Conservation (phyloP, 495 filamentous ascomycete genomes). For the Trichocladium antarcticum region DNA sequence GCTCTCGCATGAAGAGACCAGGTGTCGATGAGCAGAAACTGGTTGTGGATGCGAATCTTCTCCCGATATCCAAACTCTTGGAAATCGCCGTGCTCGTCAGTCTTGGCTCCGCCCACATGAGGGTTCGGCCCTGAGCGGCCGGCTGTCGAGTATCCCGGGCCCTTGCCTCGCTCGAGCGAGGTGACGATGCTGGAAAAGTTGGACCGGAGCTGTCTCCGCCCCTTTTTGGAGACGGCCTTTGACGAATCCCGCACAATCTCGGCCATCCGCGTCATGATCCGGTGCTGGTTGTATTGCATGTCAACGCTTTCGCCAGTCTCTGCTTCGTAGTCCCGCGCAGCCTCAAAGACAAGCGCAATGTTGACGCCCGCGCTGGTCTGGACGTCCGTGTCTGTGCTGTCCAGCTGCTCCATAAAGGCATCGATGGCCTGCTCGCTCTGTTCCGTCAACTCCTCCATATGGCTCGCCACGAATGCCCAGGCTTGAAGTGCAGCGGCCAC, state of each 20-base stretch:
- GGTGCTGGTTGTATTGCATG: conserved; percentile 41
- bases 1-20: conserved; percentile 85
- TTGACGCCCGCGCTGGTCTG: conserved; percentile 82
- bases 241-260: conserved; percentile 48
- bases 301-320: conserved; percentile 43
- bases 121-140: conserved; percentile 30
- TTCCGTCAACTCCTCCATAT: conserved; percentile 67
- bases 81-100: conserved; percentile 61
- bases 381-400: conserved; percentile 61
- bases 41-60: conserved; percentile 61
- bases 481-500: conserved; percentile 75
- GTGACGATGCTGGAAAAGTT: conserved; percentile 76
- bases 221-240: conserved; percentile 65
- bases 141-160: conserved; percentile 38
- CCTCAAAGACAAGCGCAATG: conserved; percentile 83
- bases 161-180: conserved; percentile 58
- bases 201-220: conserved; percentile 63
- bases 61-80: conserved; percentile 66
- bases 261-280: conserved; percentile 45
- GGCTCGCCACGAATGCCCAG: conserved; percentile 80
- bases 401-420: conserved; percentile 81
- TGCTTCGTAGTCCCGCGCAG: conserved; percentile 55
- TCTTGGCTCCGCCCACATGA: conserved; percentile 42
- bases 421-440: conserved; percentile 68
- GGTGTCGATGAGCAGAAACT: conserved; percentile 68